A percentile compares a stretch with the other conserved stretches of the same genome.
Evolutionary conservation across 176 grass and related monocot genomes (phyloP).

Genomic region (sorghum (Sorghum bicolor)): DNA sequence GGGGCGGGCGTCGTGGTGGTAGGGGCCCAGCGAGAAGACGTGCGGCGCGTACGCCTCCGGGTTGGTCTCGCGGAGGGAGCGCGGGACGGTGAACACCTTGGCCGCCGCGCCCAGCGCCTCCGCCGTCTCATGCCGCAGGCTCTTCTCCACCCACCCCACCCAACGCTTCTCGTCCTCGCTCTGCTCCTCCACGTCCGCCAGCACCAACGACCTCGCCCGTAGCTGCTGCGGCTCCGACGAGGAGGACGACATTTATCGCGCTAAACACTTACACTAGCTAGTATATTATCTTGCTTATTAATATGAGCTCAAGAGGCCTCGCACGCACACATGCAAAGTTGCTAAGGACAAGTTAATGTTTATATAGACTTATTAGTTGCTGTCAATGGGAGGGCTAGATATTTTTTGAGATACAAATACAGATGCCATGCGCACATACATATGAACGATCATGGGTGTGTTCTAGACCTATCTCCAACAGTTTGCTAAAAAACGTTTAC

Average conservation of each 20-base stretch:
- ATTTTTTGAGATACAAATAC: not conserved
- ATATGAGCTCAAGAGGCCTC: not conserved
- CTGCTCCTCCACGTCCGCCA: not conserved
- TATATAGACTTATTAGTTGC: not conserved
- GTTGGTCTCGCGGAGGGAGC: constrained; percentile 23
- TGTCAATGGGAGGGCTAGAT: not conserved
- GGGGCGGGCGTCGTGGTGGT: constrained; percentile 59
- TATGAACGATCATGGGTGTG: no score
- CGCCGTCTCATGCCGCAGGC: constrained; percentile 27
- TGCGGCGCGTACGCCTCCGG: constrained; percentile 66
- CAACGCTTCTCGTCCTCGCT: constrained; percentile 45
- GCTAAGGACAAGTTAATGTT: not conserved
- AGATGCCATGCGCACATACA: no score
- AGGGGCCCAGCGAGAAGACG: constrained; percentile 61
- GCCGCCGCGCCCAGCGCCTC: constrained; percentile 41
- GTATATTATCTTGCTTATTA: not conserved
- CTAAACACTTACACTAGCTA: not conserved
- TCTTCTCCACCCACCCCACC: constrained; percentile 54
- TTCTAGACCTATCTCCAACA: no score
- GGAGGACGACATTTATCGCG: not conserved
- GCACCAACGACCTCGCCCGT: constrained; percentile 13
- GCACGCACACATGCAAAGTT: not conserved
- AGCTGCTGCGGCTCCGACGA: constrained; percentile 23
- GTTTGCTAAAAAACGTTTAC: no score
- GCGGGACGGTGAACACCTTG: constrained; percentile 63